These are phyloP conservation scores for Pseudopediastrum boryanum DNA, from an alignment of 139 green algal genomes.

Conservation along the genomic window DNA sequence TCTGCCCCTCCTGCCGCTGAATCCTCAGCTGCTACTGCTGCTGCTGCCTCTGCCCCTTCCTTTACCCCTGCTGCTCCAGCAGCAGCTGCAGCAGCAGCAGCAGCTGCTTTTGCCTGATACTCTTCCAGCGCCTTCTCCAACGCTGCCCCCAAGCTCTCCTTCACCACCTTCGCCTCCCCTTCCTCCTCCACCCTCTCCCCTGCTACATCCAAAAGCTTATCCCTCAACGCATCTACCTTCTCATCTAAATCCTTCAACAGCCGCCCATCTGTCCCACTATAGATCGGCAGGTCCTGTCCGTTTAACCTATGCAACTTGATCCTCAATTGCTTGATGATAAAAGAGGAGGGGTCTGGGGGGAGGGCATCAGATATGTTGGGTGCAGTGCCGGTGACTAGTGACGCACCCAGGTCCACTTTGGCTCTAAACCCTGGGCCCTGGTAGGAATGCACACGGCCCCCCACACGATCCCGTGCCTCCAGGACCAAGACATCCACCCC, in stretches of 20 bases:
- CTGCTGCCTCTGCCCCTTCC: neutral
- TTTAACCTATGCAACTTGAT: constrained; percentile 59
- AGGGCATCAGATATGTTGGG: constrained; percentile 25
- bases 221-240: no score
- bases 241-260: no score
- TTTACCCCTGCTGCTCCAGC: neutral
- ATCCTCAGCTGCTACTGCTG: neutral
- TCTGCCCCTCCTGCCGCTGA: neutral
- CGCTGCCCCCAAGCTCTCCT: neutral
- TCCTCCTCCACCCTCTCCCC: constrained; percentile 45
- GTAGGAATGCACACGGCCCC: constrained; percentile 81
- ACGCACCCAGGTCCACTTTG: constrained; percentile 88
- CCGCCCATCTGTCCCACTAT: constrained; percentile 59
- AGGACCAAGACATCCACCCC: constrained; percentile 76
- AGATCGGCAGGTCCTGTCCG: constrained; percentile 61
- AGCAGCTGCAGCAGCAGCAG: constrained; percentile 15
- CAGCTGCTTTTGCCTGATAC: neutral
- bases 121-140: constrained; percentile 35
- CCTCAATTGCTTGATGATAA: constrained; percentile 69
- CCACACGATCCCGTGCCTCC: constrained; percentile 80
- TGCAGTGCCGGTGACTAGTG: constrained; percentile 76
- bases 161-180: constrained; percentile 18
- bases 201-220: constrained; percentile 18
- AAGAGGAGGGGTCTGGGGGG: constrained; percentile 64
- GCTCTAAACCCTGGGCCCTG: constrained; percentile 50